A percentile compares a stretch with the other conserved stretches of the same genome.
Evolutionary conservation across 1,139 yeast genomes (phyloP).

Genomic region (Suhomyces panamericanus): DNA sequence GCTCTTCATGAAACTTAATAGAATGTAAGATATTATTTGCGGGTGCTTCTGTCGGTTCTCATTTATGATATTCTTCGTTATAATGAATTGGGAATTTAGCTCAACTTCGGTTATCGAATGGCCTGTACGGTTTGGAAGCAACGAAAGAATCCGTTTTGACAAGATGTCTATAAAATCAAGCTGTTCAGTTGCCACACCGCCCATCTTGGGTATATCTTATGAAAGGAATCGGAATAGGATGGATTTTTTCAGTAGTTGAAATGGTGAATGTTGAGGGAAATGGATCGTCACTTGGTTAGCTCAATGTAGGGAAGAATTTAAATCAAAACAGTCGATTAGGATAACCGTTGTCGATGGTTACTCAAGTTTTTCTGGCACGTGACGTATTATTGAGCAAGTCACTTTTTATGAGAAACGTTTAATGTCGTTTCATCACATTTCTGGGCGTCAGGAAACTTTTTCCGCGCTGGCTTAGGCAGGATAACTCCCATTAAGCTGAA

Average conservation of each 20-base stretch:
- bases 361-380: slow-evolving; percentile 3
- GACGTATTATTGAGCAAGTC: not conserved
- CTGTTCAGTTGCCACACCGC: slow-evolving; percentile 12
- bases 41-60: slow-evolving; percentile 21
- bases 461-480: not conserved
- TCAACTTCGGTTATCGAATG: slow-evolving; percentile 46
- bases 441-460: not conserved
- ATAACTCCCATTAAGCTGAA: not conserved
- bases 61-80: slow-evolving; percentile 33
- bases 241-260: not conserved
- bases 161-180: slow-evolving; percentile 18
- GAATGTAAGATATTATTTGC: slow-evolving; percentile 23
- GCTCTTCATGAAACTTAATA: slow-evolving; percentile 26
- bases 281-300: not conserved
- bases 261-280: not conserved
- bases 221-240: not conserved
- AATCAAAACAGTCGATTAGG: too few relatives aligned
- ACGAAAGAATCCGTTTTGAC: slow-evolving; percentile 31
- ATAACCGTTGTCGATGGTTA: slow-evolving; percentile 3
- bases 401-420: not conserved
- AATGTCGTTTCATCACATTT: not conserved
- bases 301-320: not conserved
- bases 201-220: slow-evolving; percentile 7
- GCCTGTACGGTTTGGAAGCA: slow-evolving; percentile 44
- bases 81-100: slow-evolving; percentile 41